Evolutionary conservation across 2,329 filamentous ascomycete species (phyloP).

Genomic region (Penicillium sp.): DNA sequence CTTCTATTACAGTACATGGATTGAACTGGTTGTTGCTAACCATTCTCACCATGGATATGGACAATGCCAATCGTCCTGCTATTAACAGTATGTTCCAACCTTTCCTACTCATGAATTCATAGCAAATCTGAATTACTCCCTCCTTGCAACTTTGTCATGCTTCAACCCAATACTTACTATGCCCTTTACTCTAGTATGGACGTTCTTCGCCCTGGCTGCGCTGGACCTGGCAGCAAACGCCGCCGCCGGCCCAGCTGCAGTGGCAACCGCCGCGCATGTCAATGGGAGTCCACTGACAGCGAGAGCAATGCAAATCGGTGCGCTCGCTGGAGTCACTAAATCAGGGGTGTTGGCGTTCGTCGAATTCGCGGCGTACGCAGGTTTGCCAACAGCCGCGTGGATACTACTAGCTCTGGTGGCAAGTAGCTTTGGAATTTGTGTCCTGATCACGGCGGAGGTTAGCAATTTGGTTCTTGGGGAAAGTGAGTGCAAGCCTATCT

Average conservation of each 20-base stretch:
- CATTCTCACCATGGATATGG: not conserved
- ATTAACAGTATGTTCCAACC: slow-evolving; percentile 8
- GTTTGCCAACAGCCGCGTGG: slow-evolving; percentile 15
- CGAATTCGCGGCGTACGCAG: slow-evolving; percentile 11
- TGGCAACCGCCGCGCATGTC: slow-evolving; percentile 16
- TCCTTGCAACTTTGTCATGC: too few species aligned
- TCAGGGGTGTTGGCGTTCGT: slow-evolving; percentile 15
- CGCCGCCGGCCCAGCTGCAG: slow-evolving; percentile 17
- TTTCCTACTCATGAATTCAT: too few species aligned
- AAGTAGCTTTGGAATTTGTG: slow-evolving; percentile 16
- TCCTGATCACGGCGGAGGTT: slow-evolving; percentile 14
- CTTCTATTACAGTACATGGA: not conserved
- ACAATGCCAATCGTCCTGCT: slow-evolving; percentile 1
- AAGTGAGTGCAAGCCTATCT: not conserved
- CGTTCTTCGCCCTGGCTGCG: slow-evolving; percentile 15
- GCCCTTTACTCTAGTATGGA: slow-evolving; percentile 6
- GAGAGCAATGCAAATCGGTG: slow-evolving; percentile 13
- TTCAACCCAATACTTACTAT: not conserved
- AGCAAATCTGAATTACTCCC: not conserved
- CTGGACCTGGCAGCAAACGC: slow-evolving; percentile 16
- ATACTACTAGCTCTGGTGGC: slow-evolving; percentile 11
- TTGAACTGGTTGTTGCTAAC: not conserved
- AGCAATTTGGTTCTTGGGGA: slow-evolving; percentile 17
- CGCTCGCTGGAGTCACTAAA: slow-evolving; percentile 16
- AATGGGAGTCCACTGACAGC: slow-evolving; percentile 12